A percentile compares a stretch with the other conserved stretches of the same genome.
Evolutionary conservation across 192 early-diverging fungal species (phyloP).

Genomic region (Coemansia sp.): DNA sequence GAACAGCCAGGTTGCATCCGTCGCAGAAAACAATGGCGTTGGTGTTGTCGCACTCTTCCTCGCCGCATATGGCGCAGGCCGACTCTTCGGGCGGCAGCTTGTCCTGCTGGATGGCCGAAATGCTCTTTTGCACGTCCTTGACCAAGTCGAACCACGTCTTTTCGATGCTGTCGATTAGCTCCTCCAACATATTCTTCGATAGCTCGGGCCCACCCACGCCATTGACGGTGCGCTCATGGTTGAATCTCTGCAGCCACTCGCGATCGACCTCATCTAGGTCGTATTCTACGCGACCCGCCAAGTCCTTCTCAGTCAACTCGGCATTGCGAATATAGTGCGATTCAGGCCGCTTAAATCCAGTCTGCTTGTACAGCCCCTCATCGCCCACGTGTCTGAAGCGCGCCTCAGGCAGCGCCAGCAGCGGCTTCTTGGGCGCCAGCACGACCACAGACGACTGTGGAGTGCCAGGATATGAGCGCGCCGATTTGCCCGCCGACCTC

Average conservation of each 20-base stretch:
- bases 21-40: slow-evolving; percentile 99
- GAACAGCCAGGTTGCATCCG: slow-evolving; percentile 97
- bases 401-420: slow-evolving; percentile 33
- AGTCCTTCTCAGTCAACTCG: slow-evolving; percentile 52
- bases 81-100: slow-evolving; percentile 74
- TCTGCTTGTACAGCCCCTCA: neutral
- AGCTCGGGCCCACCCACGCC: slow-evolving; percentile 7
- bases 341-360: slow-evolving; percentile 59
- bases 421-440: slow-evolving; percentile 48
- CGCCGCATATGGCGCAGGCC: slow-evolving; percentile 92
- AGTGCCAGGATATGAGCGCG: slow-evolving; percentile 31
- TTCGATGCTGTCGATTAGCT: slow-evolving; percentile 84
- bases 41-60: slow-evolving; percentile 98
- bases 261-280: slow-evolving; percentile 98
- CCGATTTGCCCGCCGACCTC: slow-evolving; percentile 27
- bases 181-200: slow-evolving; percentile 66
- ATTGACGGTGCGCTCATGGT: slow-evolving; percentile 55
- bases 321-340: slow-evolving; percentile 72
- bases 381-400: slow-evolving; percentile 20
- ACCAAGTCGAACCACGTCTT: slow-evolving; percentile 96
- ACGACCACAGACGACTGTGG: slow-evolving; percentile 48
- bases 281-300: slow-evolving; percentile 78
- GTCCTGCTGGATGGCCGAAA: slow-evolving; percentile 55
- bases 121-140: slow-evolving; percentile 76
- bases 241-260: slow-evolving; percentile 69